Evolutionary conservation across 768 basidiomycete genomes (phyloP), one percentile per base, ranked within the genome.

Genomic region (Mycena alexandri): DNA sequence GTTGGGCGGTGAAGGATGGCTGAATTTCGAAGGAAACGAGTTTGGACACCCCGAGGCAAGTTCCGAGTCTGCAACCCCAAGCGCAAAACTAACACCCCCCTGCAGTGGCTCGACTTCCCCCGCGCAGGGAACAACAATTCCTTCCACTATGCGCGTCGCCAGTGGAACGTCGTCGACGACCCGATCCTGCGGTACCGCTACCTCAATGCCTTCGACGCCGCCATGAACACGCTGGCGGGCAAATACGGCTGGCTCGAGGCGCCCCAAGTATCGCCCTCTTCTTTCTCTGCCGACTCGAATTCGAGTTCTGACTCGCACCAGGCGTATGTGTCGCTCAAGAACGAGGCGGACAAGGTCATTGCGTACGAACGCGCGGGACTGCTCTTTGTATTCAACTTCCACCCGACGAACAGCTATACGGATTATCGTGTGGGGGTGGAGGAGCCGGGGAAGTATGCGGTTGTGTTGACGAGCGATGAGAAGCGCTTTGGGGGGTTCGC

Each of bases 51-150:
- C 97, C 13, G 97, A 99, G 83, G 95, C 91, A 68, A 51, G 82
- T 76, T 22, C 14, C 52, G 5, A 48, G n/a, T 43, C 47, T 43
- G 22, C 58, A 33, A 44, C n/a, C 21, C 10, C 16, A 10, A 38
- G 51, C 25, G 42, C 59, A 16, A 61, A 25, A 56, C 53, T 69
- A 43, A 73, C 9, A 53, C 34, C 42, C 48, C 14, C 11, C 42
- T n/a, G 5, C 47, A 95, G 90, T 99, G 98, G 98, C 94, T 99
- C 73, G 98, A 99, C 79, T 99, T 99, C 81, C 98, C 98, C 46
- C 93, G 98, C 34, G 94, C 89, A 72, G 98, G 98, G 21, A 99
- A 99, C 76, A 87, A 89, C 77, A 94, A 95, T 79, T 98, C 96
- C 14, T 99, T 96, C 88, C 93, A 98, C 72, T 93, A 99, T 76